phyloP scores from a whole-genome alignment of 805 yeast species.

The Cyberlindnera mycetangii region DNA sequence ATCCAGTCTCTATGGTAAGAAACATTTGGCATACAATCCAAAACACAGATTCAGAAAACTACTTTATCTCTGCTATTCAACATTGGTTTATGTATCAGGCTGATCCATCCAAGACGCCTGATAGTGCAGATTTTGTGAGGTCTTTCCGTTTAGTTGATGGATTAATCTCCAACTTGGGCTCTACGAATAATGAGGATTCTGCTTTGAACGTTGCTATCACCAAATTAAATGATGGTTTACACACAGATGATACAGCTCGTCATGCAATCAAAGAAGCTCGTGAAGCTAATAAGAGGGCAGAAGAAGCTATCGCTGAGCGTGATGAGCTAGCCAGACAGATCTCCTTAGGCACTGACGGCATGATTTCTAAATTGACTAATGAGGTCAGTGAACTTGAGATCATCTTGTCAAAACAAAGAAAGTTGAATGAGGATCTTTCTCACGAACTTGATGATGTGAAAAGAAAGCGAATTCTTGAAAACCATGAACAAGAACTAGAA shows the following conservation, averaged over 20 bases:
- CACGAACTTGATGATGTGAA: conserved; percentile 62
- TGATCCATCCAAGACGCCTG: conserved; percentile 40
- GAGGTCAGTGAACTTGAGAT: conserved; percentile 64
- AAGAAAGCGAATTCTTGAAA: conserved; percentile 52
- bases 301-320: conserved; percentile 55
- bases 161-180: conserved; percentile 56
- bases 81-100: conserved; percentile 45
- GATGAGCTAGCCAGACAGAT: conserved; percentile 64
- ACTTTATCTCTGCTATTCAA: conserved; percentile 49
- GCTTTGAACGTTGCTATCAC: conserved; percentile 77
- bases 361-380: conserved; percentile 54
- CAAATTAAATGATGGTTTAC: conserved; percentile 63
- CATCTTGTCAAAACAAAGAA: conserved; percentile 55
- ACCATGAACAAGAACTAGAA: conserved; percentile 73
- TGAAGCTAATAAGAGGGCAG: conserved; percentile 49
- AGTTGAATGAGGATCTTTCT: conserved; percentile 58
- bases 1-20: conserved; percentile 64
- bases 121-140: conserved; percentile 43
- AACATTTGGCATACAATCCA: conserved; percentile 61
- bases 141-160: conserved; percentile 65
- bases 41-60: conserved; percentile 47
- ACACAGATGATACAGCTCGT: conserved; percentile 83
- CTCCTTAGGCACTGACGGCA: conserved; percentile 73
- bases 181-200: conserved; percentile 48
- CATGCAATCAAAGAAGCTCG: conserved; percentile 61